Base-by-base conservation (phyloP, 768 basidiomycete genomes). In the Lactifluus rugatus region DNA sequence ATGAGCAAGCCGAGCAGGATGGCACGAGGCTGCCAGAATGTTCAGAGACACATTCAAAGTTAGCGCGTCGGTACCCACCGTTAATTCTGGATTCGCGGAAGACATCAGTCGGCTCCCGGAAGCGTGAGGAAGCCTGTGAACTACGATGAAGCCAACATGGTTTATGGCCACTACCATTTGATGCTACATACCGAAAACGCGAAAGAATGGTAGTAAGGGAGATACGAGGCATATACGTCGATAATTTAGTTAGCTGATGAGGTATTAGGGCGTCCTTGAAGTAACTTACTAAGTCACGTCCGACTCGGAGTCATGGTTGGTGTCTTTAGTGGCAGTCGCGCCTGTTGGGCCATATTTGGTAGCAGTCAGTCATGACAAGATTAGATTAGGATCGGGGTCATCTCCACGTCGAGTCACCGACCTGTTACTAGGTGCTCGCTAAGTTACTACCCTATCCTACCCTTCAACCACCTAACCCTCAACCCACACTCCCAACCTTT, bases 1-100 rank as follows among this genome's bases (percentile, higher is more conserved):
- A 95, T 93, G 13, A 81, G 72, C 23, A 96, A 78, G 1, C 94
- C 94, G 8, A 90, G 76, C 23, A 79, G 47, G 2, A 93, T 84
- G 1, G 93, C 91, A 25, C 70, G 65, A 37, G 64, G 47, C 71
- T 72, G 48, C 3, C 2, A 37, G 42, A 21, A 16, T 0, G 17
- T 19, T 48, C 26, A 47, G 34, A 46, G 21, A 32, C 32, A 13
- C n/a, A 17, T 26, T 36, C 32, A 7, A 16, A 36, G 17, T 36
- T 16, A 25, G 45, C 17, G 32, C 3, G 36, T 31, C 9, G 9
- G 31, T 9, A 28, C 63, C 14, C 26, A 62, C 63, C 9, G 63
- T 64, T 21, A 64, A 55, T 31, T 64, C 63, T 5, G 61, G 63
- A 34, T 57, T 64, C 11, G 63, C 46, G 28, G 37, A 31, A 21